A percentile compares a stretch with the other conserved stretches of the same genome.
Conservation (phyloP, 192 early-diverging fungal genomes). For the Coemansia sp. region DNA sequence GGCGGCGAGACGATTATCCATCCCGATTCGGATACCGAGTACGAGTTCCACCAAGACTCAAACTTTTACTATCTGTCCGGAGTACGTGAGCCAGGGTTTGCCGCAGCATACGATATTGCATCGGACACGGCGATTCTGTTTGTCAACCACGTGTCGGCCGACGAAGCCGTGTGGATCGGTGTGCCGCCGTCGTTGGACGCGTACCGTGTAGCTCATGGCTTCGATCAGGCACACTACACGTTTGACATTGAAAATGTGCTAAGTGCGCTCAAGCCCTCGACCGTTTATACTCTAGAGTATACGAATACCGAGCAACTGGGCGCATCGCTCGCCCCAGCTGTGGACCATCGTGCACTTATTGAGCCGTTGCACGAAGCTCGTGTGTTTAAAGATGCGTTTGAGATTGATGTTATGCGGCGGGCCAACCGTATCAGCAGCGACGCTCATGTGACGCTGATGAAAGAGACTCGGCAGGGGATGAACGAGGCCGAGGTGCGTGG, state of each 20-base stretch:
- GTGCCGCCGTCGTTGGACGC: conserved; percentile 58
- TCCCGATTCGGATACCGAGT: conserved; percentile 77
- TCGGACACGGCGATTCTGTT: conserved; percentile 63
- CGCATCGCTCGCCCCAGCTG: conserved; percentile 4
- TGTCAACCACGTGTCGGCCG: conserved; percentile 62
- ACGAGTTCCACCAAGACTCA: conserved; percentile 81
- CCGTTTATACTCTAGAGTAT: conserved; percentile 56
- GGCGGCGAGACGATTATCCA: conserved; percentile 59
- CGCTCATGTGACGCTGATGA: conserved; percentile 81
- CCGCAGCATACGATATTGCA: conserved; percentile 68
- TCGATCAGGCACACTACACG: conserved; percentile 68
- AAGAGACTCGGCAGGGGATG: conserved; percentile 60
- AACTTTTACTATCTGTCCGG: conserved; percentile 89
- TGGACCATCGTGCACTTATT: conserved; percentile 35
- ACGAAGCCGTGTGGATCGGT: conserved; percentile 84
- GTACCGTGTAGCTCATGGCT: conserved; percentile 61
- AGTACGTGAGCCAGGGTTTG: conserved; percentile 70
- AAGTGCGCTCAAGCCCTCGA: conserved; percentile 34
- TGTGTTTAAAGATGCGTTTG: conserved; percentile 74
- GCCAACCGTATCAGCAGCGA: conserved; percentile 73
- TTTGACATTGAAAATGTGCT: conserved; percentile 58
- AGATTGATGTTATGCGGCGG: conserved; percentile 75
- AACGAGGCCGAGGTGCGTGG: conserved; percentile 77
- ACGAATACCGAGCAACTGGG: conserved; percentile 48
- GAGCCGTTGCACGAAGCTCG: conserved; percentile 75